A percentile compares a stretch with the other conserved stretches of the same genome.
Conservation (phyloP, 2,329 filamentous ascomycete species). For the Celoporthe dispersa region DNA sequence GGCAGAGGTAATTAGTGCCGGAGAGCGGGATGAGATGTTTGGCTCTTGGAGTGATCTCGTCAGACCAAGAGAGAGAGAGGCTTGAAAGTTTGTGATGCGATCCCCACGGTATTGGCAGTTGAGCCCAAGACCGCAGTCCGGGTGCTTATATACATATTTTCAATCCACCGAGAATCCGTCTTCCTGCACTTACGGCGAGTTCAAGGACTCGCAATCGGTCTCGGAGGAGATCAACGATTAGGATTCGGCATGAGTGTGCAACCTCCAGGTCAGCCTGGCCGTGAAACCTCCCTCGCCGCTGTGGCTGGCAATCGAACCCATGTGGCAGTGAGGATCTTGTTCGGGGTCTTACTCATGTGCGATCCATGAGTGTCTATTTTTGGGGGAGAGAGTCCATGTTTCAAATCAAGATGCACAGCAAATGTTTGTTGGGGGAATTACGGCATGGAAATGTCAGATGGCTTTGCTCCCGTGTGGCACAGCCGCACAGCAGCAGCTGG, state of each 20-base stretch:
- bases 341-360: neutral
- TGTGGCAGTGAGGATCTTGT: neutral
- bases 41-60: neutral
- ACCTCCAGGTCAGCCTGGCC: neutral
- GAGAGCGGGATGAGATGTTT: neutral
- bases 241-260: neutral
- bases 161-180: neutral
- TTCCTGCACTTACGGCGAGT: neutral
- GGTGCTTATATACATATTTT: neutral
- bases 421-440: neutral
- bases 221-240: neutral
- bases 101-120: too few relatives aligned
- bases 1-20: neutral
- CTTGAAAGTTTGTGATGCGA: neutral
- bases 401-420: neutral
- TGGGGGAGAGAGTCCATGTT: neutral
- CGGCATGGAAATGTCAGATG: neutral
- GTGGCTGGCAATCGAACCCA: neutral
- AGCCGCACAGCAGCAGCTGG: neutral
- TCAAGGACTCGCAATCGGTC: too few relatives aligned
- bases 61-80: too few relatives aligned
- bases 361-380: neutral
- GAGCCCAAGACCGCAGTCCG: neutral
- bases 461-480: slow-evolving; percentile 1
- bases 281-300: neutral